A percentile compares a stretch with the other conserved stretches of the same genome.
Conservation (phyloP, 2,329 filamentous ascomycete genomes). For the Bimuria novae-zelandiae region DNA sequence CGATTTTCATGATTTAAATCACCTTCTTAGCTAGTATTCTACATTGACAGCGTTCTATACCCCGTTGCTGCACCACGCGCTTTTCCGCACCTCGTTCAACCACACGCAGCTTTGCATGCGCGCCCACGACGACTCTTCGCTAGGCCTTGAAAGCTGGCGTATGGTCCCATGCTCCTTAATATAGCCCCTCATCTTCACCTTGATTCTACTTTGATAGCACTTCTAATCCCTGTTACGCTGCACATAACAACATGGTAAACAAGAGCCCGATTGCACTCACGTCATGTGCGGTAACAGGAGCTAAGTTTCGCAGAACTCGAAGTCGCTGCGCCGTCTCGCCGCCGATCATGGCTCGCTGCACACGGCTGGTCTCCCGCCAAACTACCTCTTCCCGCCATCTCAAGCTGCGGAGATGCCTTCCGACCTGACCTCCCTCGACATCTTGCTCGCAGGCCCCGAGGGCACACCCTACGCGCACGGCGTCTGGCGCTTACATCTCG, state of each 20-base stretch:
- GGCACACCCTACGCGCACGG: slow-evolving; percentile 64
- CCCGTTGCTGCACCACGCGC: too few relatives aligned
- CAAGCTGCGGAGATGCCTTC: slow-evolving; percentile 45
- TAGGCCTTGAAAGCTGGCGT: too few relatives aligned
- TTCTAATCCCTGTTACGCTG: not conserved
- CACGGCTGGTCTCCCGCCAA: slow-evolving; percentile 60
- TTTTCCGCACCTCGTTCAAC: too few relatives aligned
- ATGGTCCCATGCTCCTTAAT: too few relatives aligned
- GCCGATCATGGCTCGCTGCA: slow-evolving; percentile 64
- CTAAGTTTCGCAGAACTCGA: slow-evolving; percentile 54
- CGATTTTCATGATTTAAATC: too few relatives aligned
- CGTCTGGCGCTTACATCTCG: slow-evolving; percentile 63
- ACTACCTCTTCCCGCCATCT: slow-evolving; percentile 61
- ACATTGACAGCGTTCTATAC: too few relatives aligned
- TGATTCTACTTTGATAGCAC: too few relatives aligned
- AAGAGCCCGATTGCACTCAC: not conserved
- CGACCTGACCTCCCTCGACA: slow-evolving; percentile 61
- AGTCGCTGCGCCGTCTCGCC: slow-evolving; percentile 61
- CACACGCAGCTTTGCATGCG: too few relatives aligned
- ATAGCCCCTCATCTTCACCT: too few relatives aligned
- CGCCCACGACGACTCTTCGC: too few relatives aligned
- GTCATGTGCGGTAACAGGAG: not conserved
- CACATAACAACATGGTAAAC: slow-evolving; percentile 11
- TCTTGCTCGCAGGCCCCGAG: slow-evolving; percentile 63
- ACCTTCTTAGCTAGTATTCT: too few relatives aligned